Evolutionary conservation across 2,329 filamentous ascomycete genomes (phyloP).

Genomic region (Fusarium begoniae): DNA sequence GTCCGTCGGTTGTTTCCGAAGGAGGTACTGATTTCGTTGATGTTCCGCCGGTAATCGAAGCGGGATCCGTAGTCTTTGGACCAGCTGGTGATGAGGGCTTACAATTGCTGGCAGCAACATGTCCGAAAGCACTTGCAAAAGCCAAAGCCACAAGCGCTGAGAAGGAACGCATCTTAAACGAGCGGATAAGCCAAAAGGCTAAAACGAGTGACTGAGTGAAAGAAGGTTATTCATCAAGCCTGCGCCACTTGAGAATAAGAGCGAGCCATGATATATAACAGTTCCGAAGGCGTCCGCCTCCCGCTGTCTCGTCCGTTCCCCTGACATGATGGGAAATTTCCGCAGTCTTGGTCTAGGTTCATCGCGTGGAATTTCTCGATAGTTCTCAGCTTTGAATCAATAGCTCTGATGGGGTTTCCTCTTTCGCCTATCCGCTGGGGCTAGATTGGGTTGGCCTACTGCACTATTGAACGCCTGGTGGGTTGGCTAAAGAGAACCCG

Average conservation of each 20-base stretch:
- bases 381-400: conserved; percentile 16
- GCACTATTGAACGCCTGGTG: conserved; percentile 19
- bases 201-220: neutral
- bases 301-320: conserved; percentile 2
- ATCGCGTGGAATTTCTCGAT: neutral
- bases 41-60: neutral
- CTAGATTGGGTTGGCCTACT: neutral
- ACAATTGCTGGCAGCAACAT: conserved; percentile 15
- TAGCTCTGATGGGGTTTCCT: neutral
- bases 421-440: neutral
- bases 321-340: conserved; percentile 5
- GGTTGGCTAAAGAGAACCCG: neutral
- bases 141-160: conserved; percentile 18
- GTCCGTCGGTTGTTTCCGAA: conserved; percentile 10
- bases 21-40: neutral
- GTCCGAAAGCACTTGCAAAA: neutral
- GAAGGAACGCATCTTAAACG: conserved; percentile 30
- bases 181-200: conserved; percentile 8
- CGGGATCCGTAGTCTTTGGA: neutral
- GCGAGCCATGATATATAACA: conserved; percentile 1
- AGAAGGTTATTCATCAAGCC: neutral
- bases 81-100: conserved; percentile 4
- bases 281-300: neutral
- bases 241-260: neutral
- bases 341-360: neutral